Base-by-base conservation (phyloP, 345 rosid genomes). In the Orychophragmus violaceus region DNA sequence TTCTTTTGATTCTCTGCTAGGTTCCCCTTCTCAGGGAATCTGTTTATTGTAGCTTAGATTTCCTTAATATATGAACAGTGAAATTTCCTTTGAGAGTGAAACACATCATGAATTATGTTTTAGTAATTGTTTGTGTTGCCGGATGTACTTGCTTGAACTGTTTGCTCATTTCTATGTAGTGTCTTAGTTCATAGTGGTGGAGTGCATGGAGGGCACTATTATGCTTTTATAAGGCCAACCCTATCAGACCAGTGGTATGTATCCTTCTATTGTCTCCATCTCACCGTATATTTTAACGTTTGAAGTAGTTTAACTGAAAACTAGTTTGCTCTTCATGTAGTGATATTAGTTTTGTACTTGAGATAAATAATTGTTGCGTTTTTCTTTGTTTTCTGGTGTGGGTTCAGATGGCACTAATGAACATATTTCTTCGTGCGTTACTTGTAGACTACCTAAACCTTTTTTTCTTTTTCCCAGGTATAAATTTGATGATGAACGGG, bases 151-250 rank as follows among this genome's bases (percentile, higher is more conserved):
- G 53, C 50, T 32, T 76, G 58, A 48, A 6, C 44, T 14, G 37
- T 57, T 58, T 72, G 46, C 56, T 51, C 68, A 18, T 57, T 49
- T 58, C 54, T 59, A 14, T 71, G 63, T 83, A 92, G 98, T 64
- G 98, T 92, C 68, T 81, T 92, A 79, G 98, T 92, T 81, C 98
- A 92, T 49, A 92, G 98, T 27, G 98, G 98, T 64, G 98, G 98
- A 48, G 87, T 92, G 68, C 98, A 92, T 63, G 98, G 98, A 62
- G 98, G 98, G 53, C 98, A 92, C 70, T 92, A 92, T 74, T 92
- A 92, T 83, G 98, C 98, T 51, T 92, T 83, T 71, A 92, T 89
- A 50, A 82, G 98, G 80, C 98, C 97, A 44, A 86, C 90, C 10
- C 93, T 92, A 42, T 80, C 97, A 71, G 96, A 92, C 70, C 96